Conservation (phyloP, 495 filamentous ascomycete genomes). For the Barbatosphaeria neglecta region DNA sequence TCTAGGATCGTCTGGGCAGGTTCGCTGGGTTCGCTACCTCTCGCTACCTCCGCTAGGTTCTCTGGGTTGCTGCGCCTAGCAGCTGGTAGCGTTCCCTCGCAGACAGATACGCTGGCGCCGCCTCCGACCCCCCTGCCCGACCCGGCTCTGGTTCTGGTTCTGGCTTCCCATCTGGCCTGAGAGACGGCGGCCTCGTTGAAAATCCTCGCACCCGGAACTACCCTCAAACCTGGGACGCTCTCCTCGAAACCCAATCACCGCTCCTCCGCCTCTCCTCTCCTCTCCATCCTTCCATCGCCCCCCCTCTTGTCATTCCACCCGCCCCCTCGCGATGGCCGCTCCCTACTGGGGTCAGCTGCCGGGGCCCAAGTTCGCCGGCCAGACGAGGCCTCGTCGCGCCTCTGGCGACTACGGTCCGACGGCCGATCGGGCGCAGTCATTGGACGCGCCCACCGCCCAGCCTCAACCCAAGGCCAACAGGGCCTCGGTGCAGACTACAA, state of each 20-base stretch:
- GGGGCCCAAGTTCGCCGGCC: constrained; percentile 17
- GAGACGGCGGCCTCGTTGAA: not conserved
- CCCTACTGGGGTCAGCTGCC: constrained; percentile 33
- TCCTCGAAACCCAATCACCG: not conserved
- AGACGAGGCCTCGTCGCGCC: constrained; percentile 27
- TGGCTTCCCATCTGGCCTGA: not conserved
- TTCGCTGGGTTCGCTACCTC: no score
- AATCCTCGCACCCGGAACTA: not conserved
- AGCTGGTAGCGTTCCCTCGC: no score
- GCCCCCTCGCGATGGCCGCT: constrained; percentile 23
- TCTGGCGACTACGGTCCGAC: constrained; percentile 25
- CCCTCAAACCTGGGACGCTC: no score
- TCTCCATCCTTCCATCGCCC: not conserved
- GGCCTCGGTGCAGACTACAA: constrained; percentile 30
- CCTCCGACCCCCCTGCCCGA: no score
- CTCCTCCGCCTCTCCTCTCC: not conserved
- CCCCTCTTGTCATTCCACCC: constrained; percentile 3
- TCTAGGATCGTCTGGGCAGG: not conserved
- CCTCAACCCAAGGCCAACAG: constrained; percentile 24
- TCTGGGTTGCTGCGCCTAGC: no score
- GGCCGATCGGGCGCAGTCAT: constrained; percentile 24
- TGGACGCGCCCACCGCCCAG: constrained; percentile 25
- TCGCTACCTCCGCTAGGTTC: no score
- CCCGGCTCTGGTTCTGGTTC: no score
- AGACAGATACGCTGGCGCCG: no score